These are phyloP conservation scores for Candida nanaspora DNA, from an alignment of 805 yeast genomes.

Conservation along the genomic window DNA sequence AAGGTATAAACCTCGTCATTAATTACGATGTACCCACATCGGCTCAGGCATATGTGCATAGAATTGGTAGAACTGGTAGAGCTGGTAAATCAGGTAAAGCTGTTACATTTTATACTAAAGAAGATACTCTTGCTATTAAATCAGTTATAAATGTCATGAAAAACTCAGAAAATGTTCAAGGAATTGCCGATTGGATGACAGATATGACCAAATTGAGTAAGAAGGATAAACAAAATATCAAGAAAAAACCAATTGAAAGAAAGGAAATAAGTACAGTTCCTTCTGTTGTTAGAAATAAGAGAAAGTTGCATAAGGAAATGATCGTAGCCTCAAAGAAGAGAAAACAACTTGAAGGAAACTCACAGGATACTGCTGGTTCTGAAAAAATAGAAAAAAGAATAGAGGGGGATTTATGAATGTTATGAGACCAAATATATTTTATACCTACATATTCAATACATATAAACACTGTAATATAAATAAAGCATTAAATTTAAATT, in stretches of 20 bases:
- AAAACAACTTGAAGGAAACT: conserved; percentile 22
- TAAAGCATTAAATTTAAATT: neutral
- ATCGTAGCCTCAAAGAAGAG: conserved; percentile 66
- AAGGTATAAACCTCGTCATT: conserved; percentile 88
- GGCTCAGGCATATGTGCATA: conserved; percentile 92
- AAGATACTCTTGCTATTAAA: conserved; percentile 67
- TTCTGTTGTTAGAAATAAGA: conserved; percentile 53
- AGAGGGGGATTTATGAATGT: neutral
- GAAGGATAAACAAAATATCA: conserved; percentile 54
- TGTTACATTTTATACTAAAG: conserved; percentile 88
- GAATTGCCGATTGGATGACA: conserved; percentile 72
- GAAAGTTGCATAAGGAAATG: conserved; percentile 61
- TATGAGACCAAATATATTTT: conserved; percentile 1
- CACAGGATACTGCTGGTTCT: neutral
- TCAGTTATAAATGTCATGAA: conserved; percentile 92
- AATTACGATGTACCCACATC: conserved; percentile 94
- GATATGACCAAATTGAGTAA: conserved; percentile 57
- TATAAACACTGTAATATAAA: neutral
- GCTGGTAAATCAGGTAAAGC: conserved; percentile 85
- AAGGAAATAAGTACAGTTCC: conserved; percentile 83
- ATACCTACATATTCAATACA: conserved; percentile 1
- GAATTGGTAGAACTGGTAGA: conserved; percentile 98
- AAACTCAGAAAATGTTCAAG: conserved; percentile 68
- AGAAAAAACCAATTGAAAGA: conserved; percentile 53
- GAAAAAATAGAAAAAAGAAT: neutral